Conservation (phyloP, 1,284 basidiomycete genomes). For the Sporisorium scitamineum region DNA sequence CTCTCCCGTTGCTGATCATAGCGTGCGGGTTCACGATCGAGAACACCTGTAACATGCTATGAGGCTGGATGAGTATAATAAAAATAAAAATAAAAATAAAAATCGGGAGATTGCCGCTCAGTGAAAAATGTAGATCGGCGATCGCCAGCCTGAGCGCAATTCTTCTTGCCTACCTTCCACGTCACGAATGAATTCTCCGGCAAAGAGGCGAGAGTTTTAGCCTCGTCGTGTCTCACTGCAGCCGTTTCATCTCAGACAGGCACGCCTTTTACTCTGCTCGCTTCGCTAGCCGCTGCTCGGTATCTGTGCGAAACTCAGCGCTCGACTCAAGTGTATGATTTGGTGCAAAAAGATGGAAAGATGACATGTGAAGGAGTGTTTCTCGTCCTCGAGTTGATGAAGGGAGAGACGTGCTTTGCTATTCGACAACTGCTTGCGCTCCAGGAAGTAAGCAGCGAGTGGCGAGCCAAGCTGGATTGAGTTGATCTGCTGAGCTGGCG, state of each 20-base stretch:
- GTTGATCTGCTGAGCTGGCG: constrained; percentile 14
- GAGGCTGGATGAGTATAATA: no score
- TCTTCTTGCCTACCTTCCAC: constrained; percentile 18
- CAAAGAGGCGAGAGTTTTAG: constrained; percentile 3
- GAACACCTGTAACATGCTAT: no score
- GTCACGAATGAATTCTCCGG: constrained; percentile 29
- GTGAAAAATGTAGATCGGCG: constrained; percentile 5
- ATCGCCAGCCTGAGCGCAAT: background rate
- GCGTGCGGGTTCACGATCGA: no score
- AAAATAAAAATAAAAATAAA: no score
- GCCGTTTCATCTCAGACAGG: background rate
- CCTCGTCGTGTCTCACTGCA: background rate
- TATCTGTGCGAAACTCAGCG: background rate
- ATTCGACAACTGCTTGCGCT: background rate
- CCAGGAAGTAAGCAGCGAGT: background rate
- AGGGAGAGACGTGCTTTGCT: background rate
- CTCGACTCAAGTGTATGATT: no score
- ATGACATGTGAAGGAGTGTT: background rate
- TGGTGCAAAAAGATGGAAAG: no score
- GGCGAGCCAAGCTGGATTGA: background rate
- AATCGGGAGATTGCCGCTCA: no score
- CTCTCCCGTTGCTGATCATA: no score
- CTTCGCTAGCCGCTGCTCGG: background rate
- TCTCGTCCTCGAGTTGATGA: background rate
- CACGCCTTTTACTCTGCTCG: background rate